These are phyloP conservation scores for Gomphus sp. DNA, from an alignment of 1,284 basidiomycete genomes.

Conservation along the genomic window DNA sequence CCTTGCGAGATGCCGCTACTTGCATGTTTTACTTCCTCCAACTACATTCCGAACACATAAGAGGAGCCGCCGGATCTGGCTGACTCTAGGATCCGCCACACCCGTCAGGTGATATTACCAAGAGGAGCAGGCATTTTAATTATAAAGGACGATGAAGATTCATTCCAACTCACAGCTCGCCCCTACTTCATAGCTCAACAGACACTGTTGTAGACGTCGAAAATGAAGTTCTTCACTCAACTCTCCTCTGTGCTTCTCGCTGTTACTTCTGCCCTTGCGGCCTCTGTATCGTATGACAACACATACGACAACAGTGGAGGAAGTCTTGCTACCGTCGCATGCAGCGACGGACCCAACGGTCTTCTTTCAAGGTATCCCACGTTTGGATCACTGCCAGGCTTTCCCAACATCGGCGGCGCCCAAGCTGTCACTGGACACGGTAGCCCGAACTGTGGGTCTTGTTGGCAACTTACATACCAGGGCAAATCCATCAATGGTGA, in stretches of 20 bases:
- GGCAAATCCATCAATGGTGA: conserved; percentile 16
- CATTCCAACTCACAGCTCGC: too few species aligned
- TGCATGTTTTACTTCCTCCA: too few species aligned
- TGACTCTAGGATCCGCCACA: too few species aligned
- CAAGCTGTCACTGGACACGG: conserved; percentile 21
- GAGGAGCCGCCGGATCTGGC: too few species aligned
- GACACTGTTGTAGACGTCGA: background rate
- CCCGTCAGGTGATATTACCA: too few species aligned
- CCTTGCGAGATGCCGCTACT: too few species aligned
- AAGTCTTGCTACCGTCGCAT: conserved; percentile 22
- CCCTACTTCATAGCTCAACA: too few species aligned
- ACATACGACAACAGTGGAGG: conserved; percentile 20
- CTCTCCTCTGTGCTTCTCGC: background rate
- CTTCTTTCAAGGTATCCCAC: conserved; percentile 24
- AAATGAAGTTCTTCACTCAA: background rate
- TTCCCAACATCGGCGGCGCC: conserved; percentile 25
- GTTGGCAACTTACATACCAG: conserved; percentile 24
- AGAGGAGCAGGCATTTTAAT: too few species aligned
- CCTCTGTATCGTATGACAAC: conserved; percentile 22
- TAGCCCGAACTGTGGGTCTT: conserved; percentile 25
- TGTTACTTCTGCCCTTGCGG: conserved; percentile 1
- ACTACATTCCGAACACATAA: too few species aligned
- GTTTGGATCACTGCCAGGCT: conserved; percentile 22
- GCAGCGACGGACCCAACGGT: conserved; percentile 18
- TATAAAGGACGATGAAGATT: too few species aligned